Percentiles rank a stretch among this genome's conserved stretches.
phyloP scores from a whole-genome alignment of 2,329 filamentous ascomycete species.

The Juglanconis oblonga region DNA sequence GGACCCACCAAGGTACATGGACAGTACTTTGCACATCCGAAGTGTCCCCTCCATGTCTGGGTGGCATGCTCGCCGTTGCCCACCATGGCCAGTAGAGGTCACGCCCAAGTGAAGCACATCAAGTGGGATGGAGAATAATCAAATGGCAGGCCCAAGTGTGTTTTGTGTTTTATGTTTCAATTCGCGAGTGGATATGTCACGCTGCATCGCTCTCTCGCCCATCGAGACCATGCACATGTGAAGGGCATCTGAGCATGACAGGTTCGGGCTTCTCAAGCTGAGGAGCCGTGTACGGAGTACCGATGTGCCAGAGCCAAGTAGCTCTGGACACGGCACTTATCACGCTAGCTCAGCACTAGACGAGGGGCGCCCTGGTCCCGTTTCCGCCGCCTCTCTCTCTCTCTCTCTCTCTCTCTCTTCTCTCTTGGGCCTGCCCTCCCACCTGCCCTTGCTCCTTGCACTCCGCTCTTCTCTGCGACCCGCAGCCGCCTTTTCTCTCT shows the following conservation, averaged over 20 bases:
- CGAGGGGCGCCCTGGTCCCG: slow-evolving; percentile 18
- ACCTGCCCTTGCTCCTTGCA: background rate
- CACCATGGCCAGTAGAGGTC: background rate
- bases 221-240: no score
- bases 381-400: slow-evolving; percentile 18
- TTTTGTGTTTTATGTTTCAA: no score
- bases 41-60: background rate
- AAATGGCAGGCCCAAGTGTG: no score
- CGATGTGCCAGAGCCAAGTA: slow-evolving; percentile 3
- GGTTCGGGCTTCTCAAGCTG: background rate
- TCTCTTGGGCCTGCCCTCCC: no score
- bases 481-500: slow-evolving; percentile 9
- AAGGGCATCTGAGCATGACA: no score
- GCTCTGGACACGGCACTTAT: slow-evolving; percentile 16
- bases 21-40: background rate
- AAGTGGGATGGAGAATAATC: no score
- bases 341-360: slow-evolving; percentile 16
- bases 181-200: no score
- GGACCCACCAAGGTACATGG: background rate
- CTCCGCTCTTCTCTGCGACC: slow-evolving; percentile 6
- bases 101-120: background rate
- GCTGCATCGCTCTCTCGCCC: no score
- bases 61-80: background rate
- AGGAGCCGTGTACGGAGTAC: slow-evolving; percentile 3
- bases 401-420: slow-evolving; percentile 14